A percentile compares a stretch with the other conserved stretches of the same genome.
phyloP scores from a whole-genome alignment of 306 rosid genomes.

The Cucurbita ficifolia region DNA sequence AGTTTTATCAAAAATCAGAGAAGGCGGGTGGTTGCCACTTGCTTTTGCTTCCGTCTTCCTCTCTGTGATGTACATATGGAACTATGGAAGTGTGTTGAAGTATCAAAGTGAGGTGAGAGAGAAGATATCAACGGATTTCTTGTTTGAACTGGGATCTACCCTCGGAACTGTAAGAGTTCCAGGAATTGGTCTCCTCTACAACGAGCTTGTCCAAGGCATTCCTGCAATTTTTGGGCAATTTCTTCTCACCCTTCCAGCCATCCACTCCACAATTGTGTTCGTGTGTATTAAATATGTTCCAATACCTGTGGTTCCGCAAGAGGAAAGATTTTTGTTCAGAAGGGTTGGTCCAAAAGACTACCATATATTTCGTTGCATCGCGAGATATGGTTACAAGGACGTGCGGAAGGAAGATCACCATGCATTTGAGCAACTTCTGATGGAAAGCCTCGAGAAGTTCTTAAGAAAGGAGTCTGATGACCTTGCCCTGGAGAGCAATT shows the following conservation, averaged over 20 bases:
- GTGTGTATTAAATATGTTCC: constrained; percentile 97
- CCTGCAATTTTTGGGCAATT: constrained; percentile 86
- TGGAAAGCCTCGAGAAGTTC: constrained; percentile 79
- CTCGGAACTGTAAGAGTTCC: constrained; percentile 90
- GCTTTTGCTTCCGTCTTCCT: constrained; percentile 71
- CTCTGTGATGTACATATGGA: constrained; percentile 91
- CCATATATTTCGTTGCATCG: constrained; percentile 87
- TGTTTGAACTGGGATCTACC: constrained; percentile 77
- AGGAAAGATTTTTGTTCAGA: constrained; percentile 79
- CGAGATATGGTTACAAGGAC: constrained; percentile 87
- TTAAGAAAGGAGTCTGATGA: constrained; percentile 82
- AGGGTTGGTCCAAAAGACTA: constrained; percentile 90
- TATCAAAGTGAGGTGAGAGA: constrained; percentile 70
- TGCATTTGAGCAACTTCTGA: constrained; percentile 78
- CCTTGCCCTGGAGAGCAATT: constrained; percentile 39
- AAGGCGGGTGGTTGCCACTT: constrained; percentile 97
- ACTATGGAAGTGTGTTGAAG: constrained; percentile 91
- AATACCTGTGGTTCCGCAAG: constrained; percentile 84
- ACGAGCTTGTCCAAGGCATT: constrained; percentile 92
- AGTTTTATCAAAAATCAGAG: constrained; percentile 51
- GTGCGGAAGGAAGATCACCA: constrained; percentile 86
- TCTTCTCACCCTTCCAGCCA: constrained; percentile 79
- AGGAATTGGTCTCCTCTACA: constrained; percentile 83
- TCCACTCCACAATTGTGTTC: constrained; percentile 67
- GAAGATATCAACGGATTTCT: constrained; percentile 64